Conservation (phyloP, 2,329 filamentous ascomycete genomes). For the Trichoderma sp. region DNA sequence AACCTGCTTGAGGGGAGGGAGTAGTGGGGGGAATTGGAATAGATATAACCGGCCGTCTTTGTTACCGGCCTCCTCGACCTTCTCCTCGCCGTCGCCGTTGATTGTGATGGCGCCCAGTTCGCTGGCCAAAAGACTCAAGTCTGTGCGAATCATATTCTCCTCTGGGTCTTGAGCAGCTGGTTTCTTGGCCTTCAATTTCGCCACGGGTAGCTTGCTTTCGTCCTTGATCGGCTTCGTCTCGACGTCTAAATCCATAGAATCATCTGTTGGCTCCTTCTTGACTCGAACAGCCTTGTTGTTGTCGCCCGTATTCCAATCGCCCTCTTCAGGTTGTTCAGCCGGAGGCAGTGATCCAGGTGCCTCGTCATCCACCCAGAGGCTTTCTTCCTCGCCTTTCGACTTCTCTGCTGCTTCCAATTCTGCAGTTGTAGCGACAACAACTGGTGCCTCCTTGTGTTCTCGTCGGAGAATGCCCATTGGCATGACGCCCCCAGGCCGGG, state of each 20-base stretch:
- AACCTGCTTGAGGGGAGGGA: slow-evolving; percentile 56
- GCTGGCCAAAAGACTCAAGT: slow-evolving; percentile 48
- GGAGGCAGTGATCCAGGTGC: slow-evolving; percentile 36
- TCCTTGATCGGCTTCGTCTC: slow-evolving; percentile 34
- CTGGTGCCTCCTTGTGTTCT: slow-evolving; percentile 58
- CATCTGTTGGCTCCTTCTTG: slow-evolving; percentile 50
- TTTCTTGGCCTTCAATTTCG: slow-evolving; percentile 38
- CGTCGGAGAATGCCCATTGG: slow-evolving; percentile 61
- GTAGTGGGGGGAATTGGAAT: slow-evolving; percentile 66
- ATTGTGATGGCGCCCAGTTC: slow-evolving; percentile 48
- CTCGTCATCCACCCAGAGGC: slow-evolving; percentile 50
- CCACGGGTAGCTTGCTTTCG: slow-evolving; percentile 34
- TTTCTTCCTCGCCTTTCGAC: slow-evolving; percentile 48
- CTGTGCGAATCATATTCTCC: slow-evolving; percentile 45
- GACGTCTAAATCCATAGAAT: slow-evolving; percentile 49
- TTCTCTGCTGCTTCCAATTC: slow-evolving; percentile 61
- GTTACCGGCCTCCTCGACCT: slow-evolving; percentile 40
- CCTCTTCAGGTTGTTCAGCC: slow-evolving; percentile 42
- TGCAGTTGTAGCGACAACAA: slow-evolving; percentile 59
- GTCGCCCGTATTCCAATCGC: slow-evolving; percentile 51
- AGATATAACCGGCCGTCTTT: slow-evolving; percentile 64
- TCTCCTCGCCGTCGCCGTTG: slow-evolving; percentile 38
- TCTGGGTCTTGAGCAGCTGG: slow-evolving; percentile 42
- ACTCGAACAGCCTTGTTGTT: slow-evolving; percentile 44
- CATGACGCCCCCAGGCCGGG: slow-evolving; percentile 44